phyloP scores from a whole-genome alignment of 768 basidiomycete species.

The Lactarius pseudohatsudake region DNA sequence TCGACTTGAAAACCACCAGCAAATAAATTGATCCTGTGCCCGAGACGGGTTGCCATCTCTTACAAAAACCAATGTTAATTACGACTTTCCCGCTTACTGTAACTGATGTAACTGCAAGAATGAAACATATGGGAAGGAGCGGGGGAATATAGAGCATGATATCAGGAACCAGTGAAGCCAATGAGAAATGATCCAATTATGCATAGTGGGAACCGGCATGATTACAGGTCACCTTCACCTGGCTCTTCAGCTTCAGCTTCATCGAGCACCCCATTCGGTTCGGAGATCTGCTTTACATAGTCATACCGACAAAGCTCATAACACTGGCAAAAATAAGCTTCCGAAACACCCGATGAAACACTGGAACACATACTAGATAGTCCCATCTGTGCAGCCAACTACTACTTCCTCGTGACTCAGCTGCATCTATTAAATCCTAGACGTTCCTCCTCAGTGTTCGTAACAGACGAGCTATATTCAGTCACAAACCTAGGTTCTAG shows the following conservation, averaged over 20 bases:
- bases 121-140: neutral
- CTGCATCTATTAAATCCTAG: no score
- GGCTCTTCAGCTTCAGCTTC: conserved; percentile 2
- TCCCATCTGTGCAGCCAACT: conserved; percentile 88
- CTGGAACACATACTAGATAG: conserved; percentile 70
- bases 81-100: neutral
- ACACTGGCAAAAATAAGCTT: conserved; percentile 40
- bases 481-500: no score
- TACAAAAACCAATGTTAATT: conserved; percentile 11
- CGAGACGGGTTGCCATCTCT: neutral
- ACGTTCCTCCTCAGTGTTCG: no score
- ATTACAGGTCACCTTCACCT: conserved; percentile 5
- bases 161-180: neutral
- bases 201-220: neutral
- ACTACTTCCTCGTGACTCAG: conserved; percentile 89
- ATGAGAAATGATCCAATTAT: neutral
- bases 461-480: no score
- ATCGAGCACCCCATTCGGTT: conserved; percentile 7
- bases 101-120: conserved; percentile 2
- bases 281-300: conserved; percentile 41
- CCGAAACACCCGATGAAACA: conserved; percentile 9
- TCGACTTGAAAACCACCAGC: neutral
- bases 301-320: conserved; percentile 61
- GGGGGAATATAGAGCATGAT: neutral
- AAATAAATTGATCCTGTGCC: neutral